Evolutionary conservation across 805 yeast genomes (phyloP), one percentile per base, ranked within the genome.

Genomic region (Spathaspora gorwiae): DNA sequence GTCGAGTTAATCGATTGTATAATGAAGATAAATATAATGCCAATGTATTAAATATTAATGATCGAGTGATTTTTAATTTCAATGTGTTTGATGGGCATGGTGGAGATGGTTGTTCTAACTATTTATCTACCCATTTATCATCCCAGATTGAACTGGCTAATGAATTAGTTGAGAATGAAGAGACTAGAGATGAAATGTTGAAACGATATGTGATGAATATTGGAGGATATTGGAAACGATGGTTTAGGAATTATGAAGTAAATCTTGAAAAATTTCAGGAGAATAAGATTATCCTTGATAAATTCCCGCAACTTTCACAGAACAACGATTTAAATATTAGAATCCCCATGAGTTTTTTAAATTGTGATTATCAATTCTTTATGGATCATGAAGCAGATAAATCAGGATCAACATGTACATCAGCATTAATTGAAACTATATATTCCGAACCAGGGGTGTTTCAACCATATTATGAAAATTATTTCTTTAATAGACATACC

Each of bases 41-140:
- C 15, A 78, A 79, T 26, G 78, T 87, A 42, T 56, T 88, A 34
- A 65, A 70, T 19, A 33, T 68, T 9, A 44, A 53, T 11, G 47
- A 48, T 26, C 48, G 53, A 24, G 54, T 57, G 9, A 56, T 67
- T 14, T 86, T 92, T 66, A 80, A 79, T 52, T 82, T 87, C 55
- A 79, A 80, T 39, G 76, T 94, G 1, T 90, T 87, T 62, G 99
- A 94, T 65, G 99, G 99, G 8, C 99, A 94, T 65, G 99, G 98
- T 7, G 95, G 96, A 19, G 74, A 72, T 24, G 82, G 83, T 44
- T 87, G 96, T 55, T 75, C 90, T 39, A 73, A 70, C 24, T 85
- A 76, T 55, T 68, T 90, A 10, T 66, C 73, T 15, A 63, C 72
- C 3, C 69, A 80, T 44, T 69, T 94, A 29, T 52, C 81, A 73